Evolutionary conservation across 208 protist species (phyloP), one percentile per base, ranked within the genome.

Genomic region (Crithidia expoeki): DNA sequence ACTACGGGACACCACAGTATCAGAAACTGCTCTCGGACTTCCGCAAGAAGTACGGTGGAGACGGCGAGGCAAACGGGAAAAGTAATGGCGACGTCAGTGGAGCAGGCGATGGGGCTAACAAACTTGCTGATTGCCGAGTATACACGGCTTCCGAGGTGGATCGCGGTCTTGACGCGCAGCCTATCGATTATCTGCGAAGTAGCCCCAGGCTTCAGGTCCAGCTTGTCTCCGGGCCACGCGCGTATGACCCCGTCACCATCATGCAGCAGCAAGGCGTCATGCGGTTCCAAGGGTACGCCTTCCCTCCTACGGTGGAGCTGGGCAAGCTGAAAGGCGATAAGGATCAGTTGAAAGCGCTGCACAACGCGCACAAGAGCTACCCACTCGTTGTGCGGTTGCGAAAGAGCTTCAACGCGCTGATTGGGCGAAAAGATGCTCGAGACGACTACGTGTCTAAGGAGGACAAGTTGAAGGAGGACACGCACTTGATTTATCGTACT

Each of bases 241-340:
- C 80, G 11, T 96, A 92, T 65, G 81, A 93, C 49, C 91, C 84
- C 25, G 65, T 93, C 40, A 84, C 81, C 21, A 72, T 93, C 9
- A 90, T 96, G 81, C 88, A 96, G 77, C 86, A 91, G 59, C 76
- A 90, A 7, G 91, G 88, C 51, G 61, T 94, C 32, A 83, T 90
- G 80, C 85, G 86, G 14, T 93, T 86, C 74, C 80, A 96, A 67
- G 91, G 89, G 9, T 96, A 96, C 53, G 89, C 87, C 34, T 96
- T 96, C 34, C 87, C 92, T 19, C 92, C 92, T 17, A 88, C 83
- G 17, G 74, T 61, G 34, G 84, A 93, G 65, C 76, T 96, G 6
- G 92, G 89, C 4, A 90, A 89, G 61, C 68, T 96, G 60, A 89
- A 90, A 27, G 83, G 80, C 21, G 72, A 80, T 21, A 71, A 75